Conservation (phyloP, 2,329 filamentous ascomycete genomes). For the Nemania abortiva region DNA sequence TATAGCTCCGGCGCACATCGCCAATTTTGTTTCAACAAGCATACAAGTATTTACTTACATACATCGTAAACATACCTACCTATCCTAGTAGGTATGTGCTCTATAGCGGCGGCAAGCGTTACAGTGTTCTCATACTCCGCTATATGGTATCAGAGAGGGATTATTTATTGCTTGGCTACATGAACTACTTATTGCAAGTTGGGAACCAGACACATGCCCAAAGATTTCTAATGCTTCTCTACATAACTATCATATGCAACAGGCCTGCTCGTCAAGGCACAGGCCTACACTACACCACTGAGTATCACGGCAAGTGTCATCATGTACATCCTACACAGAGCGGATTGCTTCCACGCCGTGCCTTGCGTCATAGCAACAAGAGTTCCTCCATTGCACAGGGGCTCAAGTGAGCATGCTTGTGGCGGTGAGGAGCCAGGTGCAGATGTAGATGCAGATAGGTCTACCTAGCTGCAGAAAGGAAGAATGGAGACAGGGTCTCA, state of each 20-base stretch:
- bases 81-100: not conserved
- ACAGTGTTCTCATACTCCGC: not conserved
- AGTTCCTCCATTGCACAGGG: constrained; percentile 8
- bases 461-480: constrained; percentile 3
- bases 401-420: constrained; percentile 19
- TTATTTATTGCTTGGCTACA: constrained; percentile 1
- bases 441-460: constrained; percentile 15
- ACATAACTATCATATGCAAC: constrained; percentile 7
- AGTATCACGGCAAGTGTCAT: not conserved
- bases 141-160: not conserved
- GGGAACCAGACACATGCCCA: too few relatives aligned
- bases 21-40: constrained; percentile 28
- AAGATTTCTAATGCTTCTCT: not conserved
- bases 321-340: not conserved
- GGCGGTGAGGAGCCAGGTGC: constrained; percentile 36
- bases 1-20: constrained; percentile 31
- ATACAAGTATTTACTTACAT: not conserved
- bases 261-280: not conserved
- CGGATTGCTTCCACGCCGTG: constrained; percentile 4
- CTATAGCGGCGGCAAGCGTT: constrained; percentile 25
- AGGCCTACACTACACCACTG: not conserved
- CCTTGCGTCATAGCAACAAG: constrained; percentile 20
- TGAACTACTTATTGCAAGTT: constrained; percentile 1
- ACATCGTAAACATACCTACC: too few relatives aligned
- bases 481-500: constrained; percentile 21